phyloP scores from a whole-genome alignment of 805 yeast genomes.

The Gaillardinia entomophila region DNA sequence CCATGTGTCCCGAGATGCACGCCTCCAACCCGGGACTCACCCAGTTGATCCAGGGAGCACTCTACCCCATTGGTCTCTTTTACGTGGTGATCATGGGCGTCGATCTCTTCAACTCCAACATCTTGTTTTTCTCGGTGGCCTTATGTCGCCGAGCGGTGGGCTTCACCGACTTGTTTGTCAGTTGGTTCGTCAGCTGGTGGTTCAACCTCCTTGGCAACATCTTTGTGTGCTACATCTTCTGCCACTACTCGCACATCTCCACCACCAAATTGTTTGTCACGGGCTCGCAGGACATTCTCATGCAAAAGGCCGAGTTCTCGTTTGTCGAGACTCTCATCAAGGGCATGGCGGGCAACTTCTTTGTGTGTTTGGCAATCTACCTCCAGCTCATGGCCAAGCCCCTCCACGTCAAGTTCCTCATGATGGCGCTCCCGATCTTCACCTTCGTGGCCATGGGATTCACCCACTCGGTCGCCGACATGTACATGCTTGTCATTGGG shows the following conservation, averaged over 20 bases:
- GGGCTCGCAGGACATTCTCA: constrained; percentile 46
- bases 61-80: constrained; percentile 68
- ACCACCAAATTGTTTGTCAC: constrained; percentile 31
- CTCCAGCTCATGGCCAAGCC: constrained; percentile 77
- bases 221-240: constrained; percentile 60
- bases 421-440: constrained; percentile 64
- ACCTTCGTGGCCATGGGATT: constrained; percentile 76
- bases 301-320: constrained; percentile 34
- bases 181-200: constrained; percentile 65
- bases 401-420: constrained; percentile 61
- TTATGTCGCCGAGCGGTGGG: constrained; percentile 65
- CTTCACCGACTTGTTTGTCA: constrained; percentile 52
- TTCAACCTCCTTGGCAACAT: constrained; percentile 60
- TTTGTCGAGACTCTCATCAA: constrained; percentile 65
- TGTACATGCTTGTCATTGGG: constrained; percentile 64
- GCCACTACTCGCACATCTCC: constrained; percentile 51
- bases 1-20: constrained; percentile 41
- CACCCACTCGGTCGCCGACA: constrained; percentile 79
- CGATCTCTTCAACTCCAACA: constrained; percentile 71
- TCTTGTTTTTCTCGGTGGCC: constrained; percentile 66
- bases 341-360: constrained; percentile 73
- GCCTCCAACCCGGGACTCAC: constrained; percentile 47
- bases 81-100: constrained; percentile 72
- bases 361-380: constrained; percentile 69
- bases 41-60: constrained; percentile 51